Percentiles rank a stretch among this genome's conserved stretches.
phyloP scores from a whole-genome alignment of 2,329 filamentous ascomycete genomes.

The Fusarium sp. region DNA sequence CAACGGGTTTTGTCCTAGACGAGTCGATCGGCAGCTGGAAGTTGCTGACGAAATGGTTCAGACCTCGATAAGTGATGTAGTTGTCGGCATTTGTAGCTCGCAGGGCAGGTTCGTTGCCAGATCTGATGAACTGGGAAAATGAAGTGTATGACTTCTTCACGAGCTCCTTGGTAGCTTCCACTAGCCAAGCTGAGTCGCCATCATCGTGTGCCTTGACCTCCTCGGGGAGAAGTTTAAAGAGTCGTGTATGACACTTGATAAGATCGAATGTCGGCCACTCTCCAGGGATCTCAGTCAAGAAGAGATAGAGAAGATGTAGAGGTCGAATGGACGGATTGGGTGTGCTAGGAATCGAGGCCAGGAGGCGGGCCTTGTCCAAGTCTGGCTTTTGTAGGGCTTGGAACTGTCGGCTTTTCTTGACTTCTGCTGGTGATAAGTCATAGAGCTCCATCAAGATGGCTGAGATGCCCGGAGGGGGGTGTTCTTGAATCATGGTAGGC shows the following conservation, averaged over 20 bases:
- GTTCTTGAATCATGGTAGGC: slow-evolving; percentile 20
- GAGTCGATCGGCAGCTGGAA: slow-evolving; percentile 45
- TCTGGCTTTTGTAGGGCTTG: slow-evolving; percentile 8
- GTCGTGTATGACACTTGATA: slow-evolving; percentile 47
- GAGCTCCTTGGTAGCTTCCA: slow-evolving; percentile 33
- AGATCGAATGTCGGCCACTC: slow-evolving; percentile 44
- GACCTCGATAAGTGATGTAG: slow-evolving; percentile 46
- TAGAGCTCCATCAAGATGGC: slow-evolving; percentile 33
- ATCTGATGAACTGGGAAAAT: slow-evolving; percentile 50
- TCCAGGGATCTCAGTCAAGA: slow-evolving; percentile 40
- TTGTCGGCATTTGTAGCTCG: slow-evolving; percentile 36
- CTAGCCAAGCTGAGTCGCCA: slow-evolving; percentile 19
- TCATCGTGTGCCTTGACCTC: slow-evolving; percentile 43
- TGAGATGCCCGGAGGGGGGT: slow-evolving; percentile 6
- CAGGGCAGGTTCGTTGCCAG: slow-evolving; percentile 43
- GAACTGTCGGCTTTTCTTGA: slow-evolving; percentile 25
- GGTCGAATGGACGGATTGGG: slow-evolving; percentile 34
- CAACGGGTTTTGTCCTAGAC: slow-evolving; percentile 50
- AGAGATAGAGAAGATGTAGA: slow-evolving; percentile 39
- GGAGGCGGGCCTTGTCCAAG: slow-evolving; percentile 31
- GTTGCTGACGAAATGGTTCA: slow-evolving; percentile 45
- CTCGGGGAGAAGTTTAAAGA: slow-evolving; percentile 51
- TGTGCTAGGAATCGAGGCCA: slow-evolving; percentile 37
- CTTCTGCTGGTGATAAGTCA: slow-evolving; percentile 26
- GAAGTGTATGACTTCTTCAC: slow-evolving; percentile 48